Conservation (phyloP, 2,329 filamentous ascomycete genomes). For the Claviceps digitariae region DNA sequence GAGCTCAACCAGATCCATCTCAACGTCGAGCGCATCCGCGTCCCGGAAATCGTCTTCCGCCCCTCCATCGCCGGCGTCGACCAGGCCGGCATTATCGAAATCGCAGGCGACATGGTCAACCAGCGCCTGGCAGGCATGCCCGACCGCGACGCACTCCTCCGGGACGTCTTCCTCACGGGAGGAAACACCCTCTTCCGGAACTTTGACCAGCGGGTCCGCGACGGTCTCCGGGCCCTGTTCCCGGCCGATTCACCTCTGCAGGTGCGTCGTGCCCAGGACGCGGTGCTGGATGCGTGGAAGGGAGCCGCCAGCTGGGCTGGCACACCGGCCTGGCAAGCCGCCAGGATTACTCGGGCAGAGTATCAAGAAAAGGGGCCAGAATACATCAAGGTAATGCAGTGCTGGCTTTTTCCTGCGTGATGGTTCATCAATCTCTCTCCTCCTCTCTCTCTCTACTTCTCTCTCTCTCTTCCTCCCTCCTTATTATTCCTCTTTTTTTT, state of each 20-base stretch:
- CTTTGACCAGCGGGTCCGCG: conserved; percentile 69
- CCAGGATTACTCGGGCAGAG: conserved; percentile 65
- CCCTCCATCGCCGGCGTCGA: conserved; percentile 84
- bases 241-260: conserved; percentile 53
- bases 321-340: conserved; percentile 42
- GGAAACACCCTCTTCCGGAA: conserved; percentile 77
- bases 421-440: not conserved
- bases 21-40: conserved; percentile 90
- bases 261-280: conserved; percentile 61
- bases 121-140: conserved; percentile 54
- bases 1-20: conserved; percentile 82
- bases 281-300: conserved; percentile 80
- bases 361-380: conserved; percentile 86
- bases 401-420: not conserved
- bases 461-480: conserved; percentile 3
- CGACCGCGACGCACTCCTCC: conserved; percentile 55
- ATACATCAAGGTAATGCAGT: conserved; percentile 66
- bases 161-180: conserved; percentile 88
- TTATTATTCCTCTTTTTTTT: not conserved
- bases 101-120: conserved; percentile 76
- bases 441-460: not conserved
- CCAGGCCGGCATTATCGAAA: conserved; percentile 86
- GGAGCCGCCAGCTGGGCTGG: conserved; percentile 80
- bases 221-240: conserved; percentile 59
- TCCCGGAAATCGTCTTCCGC: conserved; percentile 87